Base-by-base conservation (phyloP, 345 rosid species). In the Aegle marmelos region DNA sequence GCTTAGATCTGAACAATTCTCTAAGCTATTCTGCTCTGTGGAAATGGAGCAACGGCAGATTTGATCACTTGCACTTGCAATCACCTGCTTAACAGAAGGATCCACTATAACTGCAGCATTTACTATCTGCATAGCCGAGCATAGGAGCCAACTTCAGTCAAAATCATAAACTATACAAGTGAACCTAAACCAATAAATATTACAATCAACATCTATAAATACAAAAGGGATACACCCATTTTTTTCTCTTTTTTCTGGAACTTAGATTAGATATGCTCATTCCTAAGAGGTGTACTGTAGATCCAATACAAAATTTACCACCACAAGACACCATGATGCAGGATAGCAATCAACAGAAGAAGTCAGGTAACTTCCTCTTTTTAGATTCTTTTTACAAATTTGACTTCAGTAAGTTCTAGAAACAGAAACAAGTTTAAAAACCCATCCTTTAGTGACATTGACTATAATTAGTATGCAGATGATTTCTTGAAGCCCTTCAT, bases 41-140 rank as follows among this genome's bases (percentile, higher is more conserved):
- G 81, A 70, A 81, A 72, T 61, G 78, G 83, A 81, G 61, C 74
- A 76, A 30, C 83, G 62, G 68, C 71, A 79, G 14, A 88, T 83
- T 88, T 92, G 83, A 89, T 93, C 99, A 70, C 84, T 50, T 82
- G 88, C 95, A 80, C 84, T 84, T 37, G 94, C 89, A 85, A 91
- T 88, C 76, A 90, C 84, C 64, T 82, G 84, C 62, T 60, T 85
- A 66, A 79, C 82, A 7, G 84, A 82, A 41, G 97, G 94, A 87
- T 95, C 94, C 77, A 92, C 96, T 53, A 93, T 93, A 50, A 91
- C 83, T 41, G 95, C 96, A 82, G 97, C 98, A 88, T 95, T 95
- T 48, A 82, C 86, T 9, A 86, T 73, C 99, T 95, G 88, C 79
- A 82, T 48, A 79, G 53, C 30, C 3, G 16, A 75, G 61, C 76